phyloP scores from a whole-genome alignment of 352 stramenopile species.

The Phytopythium litorale region DNA sequence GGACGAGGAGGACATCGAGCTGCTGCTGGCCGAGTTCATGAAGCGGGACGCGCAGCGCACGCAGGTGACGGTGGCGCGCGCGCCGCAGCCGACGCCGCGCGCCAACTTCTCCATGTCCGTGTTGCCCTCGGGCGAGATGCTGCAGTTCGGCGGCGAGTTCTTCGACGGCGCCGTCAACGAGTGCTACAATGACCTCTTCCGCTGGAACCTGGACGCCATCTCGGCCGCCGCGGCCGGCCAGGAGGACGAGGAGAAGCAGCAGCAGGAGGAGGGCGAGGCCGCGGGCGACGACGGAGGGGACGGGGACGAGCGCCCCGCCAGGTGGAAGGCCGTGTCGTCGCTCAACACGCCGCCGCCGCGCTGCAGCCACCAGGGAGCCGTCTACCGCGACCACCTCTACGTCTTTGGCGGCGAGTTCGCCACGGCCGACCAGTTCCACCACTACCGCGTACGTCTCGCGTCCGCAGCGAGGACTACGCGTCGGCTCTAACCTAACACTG shows the following conservation, averaged over 20 bases:
- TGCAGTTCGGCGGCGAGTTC: conserved; percentile 97
- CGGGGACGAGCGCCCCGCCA: conserved; percentile 21
- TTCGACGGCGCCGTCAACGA: conserved; percentile 96
- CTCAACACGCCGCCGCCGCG: conserved; percentile 86
- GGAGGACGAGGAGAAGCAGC: conserved; percentile 19
- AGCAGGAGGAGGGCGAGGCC: conserved; percentile 15
- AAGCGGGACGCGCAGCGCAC: conserved; percentile 72
- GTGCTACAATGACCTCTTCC: conserved; percentile 96
- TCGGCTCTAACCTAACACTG: background rate
- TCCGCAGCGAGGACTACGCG: background rate
- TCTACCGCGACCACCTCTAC: conserved; percentile 95
- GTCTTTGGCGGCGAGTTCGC: conserved; percentile 97
- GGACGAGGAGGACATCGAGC: conserved; percentile 80
- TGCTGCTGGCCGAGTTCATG: conserved; percentile 77
- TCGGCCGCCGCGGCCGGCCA: conserved; percentile 9
- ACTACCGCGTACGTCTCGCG: conserved; percentile 83
- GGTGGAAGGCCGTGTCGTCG: conserved; percentile 90
- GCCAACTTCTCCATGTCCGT: conserved; percentile 81
- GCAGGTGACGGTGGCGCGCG: conserved; percentile 50
- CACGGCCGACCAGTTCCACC: conserved; percentile 96
- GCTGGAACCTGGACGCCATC: conserved; percentile 88
- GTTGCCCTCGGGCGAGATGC: conserved; percentile 71
- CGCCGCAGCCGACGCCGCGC: conserved; percentile 54
- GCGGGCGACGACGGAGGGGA: conserved; percentile 11
- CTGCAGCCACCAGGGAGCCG: conserved; percentile 94